These are phyloP conservation scores for Telopea speciosissima DNA, from an alignment of 177 flowering plant species.

Conservation along the genomic window DNA sequence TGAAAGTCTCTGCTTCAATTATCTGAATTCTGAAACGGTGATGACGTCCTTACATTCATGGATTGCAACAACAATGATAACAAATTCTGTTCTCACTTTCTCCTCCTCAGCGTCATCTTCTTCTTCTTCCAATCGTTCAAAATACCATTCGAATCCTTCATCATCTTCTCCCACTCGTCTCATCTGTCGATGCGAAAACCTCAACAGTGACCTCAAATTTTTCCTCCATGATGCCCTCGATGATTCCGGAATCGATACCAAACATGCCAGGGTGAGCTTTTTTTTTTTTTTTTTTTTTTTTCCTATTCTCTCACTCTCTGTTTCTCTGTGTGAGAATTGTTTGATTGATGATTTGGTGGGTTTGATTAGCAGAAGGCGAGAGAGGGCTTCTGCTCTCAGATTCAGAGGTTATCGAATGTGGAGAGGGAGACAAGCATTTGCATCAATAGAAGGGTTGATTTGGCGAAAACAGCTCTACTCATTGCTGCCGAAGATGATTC, in stretches of 20 bases:
- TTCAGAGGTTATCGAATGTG: slow-evolving; percentile 35
- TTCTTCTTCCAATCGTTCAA: slow-evolving; percentile 9
- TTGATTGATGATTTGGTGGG: neutral
- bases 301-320: too few species aligned
- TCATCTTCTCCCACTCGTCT: slow-evolving; percentile 13
- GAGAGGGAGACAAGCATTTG: slow-evolving; percentile 76
- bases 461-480: slow-evolving; percentile 61
- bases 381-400: slow-evolving; percentile 47
- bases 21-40: neutral
- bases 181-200: slow-evolving; percentile 23
- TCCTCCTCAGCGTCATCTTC: neutral
- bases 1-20: neutral
- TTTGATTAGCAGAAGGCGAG: slow-evolving; percentile 46
- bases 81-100: slow-evolving; percentile 2
- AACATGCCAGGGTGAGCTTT: slow-evolving; percentile 45
- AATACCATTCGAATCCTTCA: slow-evolving; percentile 5
- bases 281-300: neutral
- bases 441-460: slow-evolving; percentile 59
- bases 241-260: slow-evolving; percentile 47
- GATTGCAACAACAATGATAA: neutral
- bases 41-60: neutral
- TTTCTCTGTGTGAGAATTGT: neutral
- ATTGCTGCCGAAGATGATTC: slow-evolving; percentile 89
- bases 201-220: slow-evolving; percentile 34
- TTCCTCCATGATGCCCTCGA: slow-evolving; percentile 65